Percentiles rank a stretch among this genome's conserved stretches.
Evolutionary conservation across 2,329 filamentous ascomycete genomes (phyloP).

Genomic region (Penicillium sp.): DNA sequence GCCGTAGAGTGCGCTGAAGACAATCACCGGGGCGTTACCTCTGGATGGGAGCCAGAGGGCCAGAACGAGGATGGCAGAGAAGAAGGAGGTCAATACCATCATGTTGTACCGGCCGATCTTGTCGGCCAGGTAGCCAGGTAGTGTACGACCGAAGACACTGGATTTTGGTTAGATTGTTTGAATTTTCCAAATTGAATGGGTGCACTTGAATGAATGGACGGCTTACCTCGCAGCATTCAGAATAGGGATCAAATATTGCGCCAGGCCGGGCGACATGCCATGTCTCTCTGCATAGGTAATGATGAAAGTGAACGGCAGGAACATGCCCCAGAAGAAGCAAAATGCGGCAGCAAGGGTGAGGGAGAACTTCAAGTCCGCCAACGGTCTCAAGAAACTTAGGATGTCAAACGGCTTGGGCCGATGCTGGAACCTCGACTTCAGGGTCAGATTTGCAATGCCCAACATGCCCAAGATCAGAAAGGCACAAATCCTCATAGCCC

Average conservation of each 20-base stretch:
- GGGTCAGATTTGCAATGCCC: slow-evolving; percentile 51
- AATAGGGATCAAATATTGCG: slow-evolving; percentile 53
- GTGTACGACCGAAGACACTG: slow-evolving; percentile 34
- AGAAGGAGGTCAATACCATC: slow-evolving; percentile 47
- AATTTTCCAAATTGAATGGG: background rate
- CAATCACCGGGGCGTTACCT: slow-evolving; percentile 56
- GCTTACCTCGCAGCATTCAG: slow-evolving; percentile 49
- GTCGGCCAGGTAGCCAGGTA: slow-evolving; percentile 33
- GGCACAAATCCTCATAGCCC: slow-evolving; percentile 55
- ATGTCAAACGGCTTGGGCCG: slow-evolving; percentile 25
- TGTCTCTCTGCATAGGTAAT: slow-evolving; percentile 46
- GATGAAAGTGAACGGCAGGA: slow-evolving; percentile 55
- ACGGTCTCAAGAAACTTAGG: slow-evolving; percentile 22
- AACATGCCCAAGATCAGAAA: slow-evolving; percentile 61
- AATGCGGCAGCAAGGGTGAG: slow-evolving; percentile 22
- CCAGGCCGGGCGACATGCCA: slow-evolving; percentile 50
- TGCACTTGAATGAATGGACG: background rate
- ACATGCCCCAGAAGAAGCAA: slow-evolving; percentile 57
- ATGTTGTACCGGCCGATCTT: slow-evolving; percentile 36
- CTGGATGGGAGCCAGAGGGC: slow-evolving; percentile 55
- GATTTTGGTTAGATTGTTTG: background rate
- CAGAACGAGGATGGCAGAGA: slow-evolving; percentile 36
- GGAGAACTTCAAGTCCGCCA: slow-evolving; percentile 24
- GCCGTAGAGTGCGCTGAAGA: slow-evolving; percentile 65
- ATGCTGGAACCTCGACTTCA: slow-evolving; percentile 46